These are phyloP conservation scores for Oleoguttula mirabilis DNA, from an alignment of 495 filamentous ascomycete genomes.

Conservation along the genomic window DNA sequence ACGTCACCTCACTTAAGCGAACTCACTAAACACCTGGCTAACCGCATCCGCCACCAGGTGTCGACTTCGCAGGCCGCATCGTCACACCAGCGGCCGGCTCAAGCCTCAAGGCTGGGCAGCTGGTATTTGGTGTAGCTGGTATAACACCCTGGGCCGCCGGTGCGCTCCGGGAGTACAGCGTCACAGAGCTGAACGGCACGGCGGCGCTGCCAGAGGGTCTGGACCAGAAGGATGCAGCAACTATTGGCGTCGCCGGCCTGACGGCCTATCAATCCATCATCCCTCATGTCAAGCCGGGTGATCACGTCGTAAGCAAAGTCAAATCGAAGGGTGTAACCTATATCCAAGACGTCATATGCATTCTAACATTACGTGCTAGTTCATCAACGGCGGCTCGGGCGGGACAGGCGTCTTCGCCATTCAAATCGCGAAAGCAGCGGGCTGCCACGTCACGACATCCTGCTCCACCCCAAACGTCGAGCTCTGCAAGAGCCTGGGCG, in stretches of 20 bases:
- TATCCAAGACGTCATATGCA: background rate
- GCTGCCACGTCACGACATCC: conserved; percentile 48
- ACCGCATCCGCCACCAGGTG: no score
- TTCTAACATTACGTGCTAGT: no score
- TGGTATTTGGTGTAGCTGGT: conserved; percentile 43
- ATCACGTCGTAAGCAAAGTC: conserved; percentile 34
- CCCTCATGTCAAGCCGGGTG: conserved; percentile 41
- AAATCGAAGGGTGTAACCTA: background rate
- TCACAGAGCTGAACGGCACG: conserved; percentile 19
- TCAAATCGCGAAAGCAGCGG: conserved; percentile 54
- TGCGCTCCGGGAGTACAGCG: conserved; percentile 43
- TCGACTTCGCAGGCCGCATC: conserved; percentile 55
- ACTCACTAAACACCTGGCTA: background rate
- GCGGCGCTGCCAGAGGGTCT: conserved; percentile 41
- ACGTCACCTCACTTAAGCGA: background rate
- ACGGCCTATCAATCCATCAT: conserved; percentile 49
- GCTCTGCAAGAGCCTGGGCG: conserved; percentile 26
- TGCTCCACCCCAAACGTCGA: conserved; percentile 49
- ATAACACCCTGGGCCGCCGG: conserved; percentile 33
- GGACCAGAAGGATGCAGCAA: conserved; percentile 37
- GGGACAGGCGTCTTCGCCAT: conserved; percentile 51
- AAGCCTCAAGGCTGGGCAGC: conserved; percentile 37
- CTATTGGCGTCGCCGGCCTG: conserved; percentile 43
- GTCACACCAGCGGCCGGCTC: conserved; percentile 31
- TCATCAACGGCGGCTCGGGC: conserved; percentile 58